These are phyloP conservation scores for Metschnikowia koreensis DNA, from an alignment of 805 yeast species.

Conservation along the genomic window DNA sequence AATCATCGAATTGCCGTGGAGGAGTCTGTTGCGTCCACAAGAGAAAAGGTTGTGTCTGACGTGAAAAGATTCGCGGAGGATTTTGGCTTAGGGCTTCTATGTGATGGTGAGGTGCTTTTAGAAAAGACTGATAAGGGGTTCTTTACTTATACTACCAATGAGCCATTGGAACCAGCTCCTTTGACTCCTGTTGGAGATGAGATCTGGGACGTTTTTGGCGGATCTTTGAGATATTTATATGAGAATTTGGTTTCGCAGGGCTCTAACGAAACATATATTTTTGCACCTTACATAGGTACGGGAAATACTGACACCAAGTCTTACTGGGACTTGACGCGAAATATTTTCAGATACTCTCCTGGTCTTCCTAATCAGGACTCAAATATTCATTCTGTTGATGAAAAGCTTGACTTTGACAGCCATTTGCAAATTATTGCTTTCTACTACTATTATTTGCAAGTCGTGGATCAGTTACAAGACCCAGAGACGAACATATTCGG, in stretches of 20 bases:
- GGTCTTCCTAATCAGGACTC: conserved; percentile 25
- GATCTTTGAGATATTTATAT: conserved; percentile 59
- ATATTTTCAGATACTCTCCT: conserved; percentile 50
- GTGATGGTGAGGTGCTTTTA: conserved; percentile 25
- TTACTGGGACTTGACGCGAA: conserved; percentile 53
- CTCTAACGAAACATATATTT: conserved; percentile 10
- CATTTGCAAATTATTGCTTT: conserved; percentile 36
- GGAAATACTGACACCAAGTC: conserved; percentile 62
- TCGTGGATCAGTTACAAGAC: conserved; percentile 28
- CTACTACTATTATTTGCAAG: conserved; percentile 47
- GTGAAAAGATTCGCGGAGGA: conserved; percentile 32
- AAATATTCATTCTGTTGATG: conserved; percentile 37
- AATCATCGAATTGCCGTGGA: conserved; percentile 50
- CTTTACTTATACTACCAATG: conserved; percentile 24
- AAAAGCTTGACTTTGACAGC: conserved; percentile 25
- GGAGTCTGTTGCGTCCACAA: conserved; percentile 22
- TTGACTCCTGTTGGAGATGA: conserved; percentile 41
- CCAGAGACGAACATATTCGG: not conserved
- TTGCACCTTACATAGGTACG: conserved; percentile 49
- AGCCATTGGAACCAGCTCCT: conserved; percentile 45
- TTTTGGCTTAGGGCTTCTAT: conserved; percentile 36
- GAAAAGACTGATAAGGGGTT: conserved; percentile 27
- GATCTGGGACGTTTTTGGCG: conserved; percentile 55
- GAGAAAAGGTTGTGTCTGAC: conserved; percentile 31
- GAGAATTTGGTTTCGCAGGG: conserved; percentile 49